These are phyloP conservation scores for Alternaria tenuissima DNA, from an alignment of 2,329 filamentous ascomycete species.

Conservation along the genomic window DNA sequence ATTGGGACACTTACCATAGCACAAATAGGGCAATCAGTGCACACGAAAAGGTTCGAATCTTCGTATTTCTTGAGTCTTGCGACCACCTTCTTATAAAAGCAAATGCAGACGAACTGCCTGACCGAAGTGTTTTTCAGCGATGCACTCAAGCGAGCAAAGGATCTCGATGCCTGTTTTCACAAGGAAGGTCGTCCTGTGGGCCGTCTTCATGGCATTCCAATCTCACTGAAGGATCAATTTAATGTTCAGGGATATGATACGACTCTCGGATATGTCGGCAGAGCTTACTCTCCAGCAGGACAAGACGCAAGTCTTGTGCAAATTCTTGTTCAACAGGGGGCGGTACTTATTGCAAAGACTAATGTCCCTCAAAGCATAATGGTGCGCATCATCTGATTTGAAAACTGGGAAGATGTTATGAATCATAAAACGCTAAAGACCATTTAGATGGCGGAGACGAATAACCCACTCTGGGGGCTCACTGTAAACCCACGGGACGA, in stretches of 20 bases:
- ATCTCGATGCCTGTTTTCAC: slow-evolving; percentile 53
- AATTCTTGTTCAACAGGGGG: slow-evolving; percentile 59
- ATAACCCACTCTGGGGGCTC: slow-evolving; percentile 60
- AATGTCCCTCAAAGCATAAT: slow-evolving; percentile 64
- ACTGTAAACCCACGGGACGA: slow-evolving; percentile 65
- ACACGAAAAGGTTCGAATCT: too few relatives aligned
- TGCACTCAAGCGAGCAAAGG: slow-evolving; percentile 51
- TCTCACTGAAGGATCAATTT: slow-evolving; percentile 62
- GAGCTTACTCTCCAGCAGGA: slow-evolving; percentile 32
- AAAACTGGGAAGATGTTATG: too few relatives aligned
- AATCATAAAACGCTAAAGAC: too few relatives aligned
- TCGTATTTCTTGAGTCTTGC: too few relatives aligned
- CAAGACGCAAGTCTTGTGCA: slow-evolving; percentile 60
- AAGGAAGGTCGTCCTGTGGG: slow-evolving; percentile 52
- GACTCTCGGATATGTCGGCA: slow-evolving; percentile 50
- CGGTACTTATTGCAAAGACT: slow-evolving; percentile 62
- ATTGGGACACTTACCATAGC: too few relatives aligned
- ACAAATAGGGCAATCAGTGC: too few relatives aligned
- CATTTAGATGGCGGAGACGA: slow-evolving; percentile 37
- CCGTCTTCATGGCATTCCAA: slow-evolving; percentile 62
- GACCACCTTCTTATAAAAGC: too few relatives aligned
- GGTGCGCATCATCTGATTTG: slow-evolving; percentile 45
- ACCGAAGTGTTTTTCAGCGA: slow-evolving; percentile 43
- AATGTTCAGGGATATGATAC: slow-evolving; percentile 59
- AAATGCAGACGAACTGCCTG: slow-evolving; percentile 33